Evolutionary conservation across 2,329 filamentous ascomycete species (phyloP).

Genomic region (Cordyceps cicadae): DNA sequence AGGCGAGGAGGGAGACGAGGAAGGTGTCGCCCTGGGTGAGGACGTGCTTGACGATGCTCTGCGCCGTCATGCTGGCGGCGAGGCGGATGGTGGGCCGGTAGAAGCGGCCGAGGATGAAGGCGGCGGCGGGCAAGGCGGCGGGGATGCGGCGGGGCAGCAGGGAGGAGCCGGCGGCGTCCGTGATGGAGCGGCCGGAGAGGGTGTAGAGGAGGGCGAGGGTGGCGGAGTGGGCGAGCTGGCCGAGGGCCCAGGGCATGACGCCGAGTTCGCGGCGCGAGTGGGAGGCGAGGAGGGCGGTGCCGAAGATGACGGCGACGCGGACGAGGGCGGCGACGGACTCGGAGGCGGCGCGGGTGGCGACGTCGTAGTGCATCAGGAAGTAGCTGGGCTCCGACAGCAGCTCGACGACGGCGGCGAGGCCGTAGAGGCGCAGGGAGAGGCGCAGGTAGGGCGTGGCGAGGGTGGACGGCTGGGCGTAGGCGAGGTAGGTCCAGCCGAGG

Average conservation of each 20-base stretch:
- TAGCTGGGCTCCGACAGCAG: conserved; percentile 83
- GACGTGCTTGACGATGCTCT: conserved; percentile 84
- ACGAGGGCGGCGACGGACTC: conserved; percentile 75
- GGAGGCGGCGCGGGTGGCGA: conserved; percentile 69
- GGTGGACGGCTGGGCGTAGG: conserved; percentile 37
- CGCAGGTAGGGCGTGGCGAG: conserved; percentile 56
- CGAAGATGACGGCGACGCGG: conserved; percentile 69
- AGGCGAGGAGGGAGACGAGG: conserved; percentile 70
- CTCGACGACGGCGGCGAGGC: conserved; percentile 56
- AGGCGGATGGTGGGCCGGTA: conserved; percentile 63
- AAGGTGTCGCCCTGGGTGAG: conserved; percentile 92
- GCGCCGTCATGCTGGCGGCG: conserved; percentile 73
- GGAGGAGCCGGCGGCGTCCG: conserved; percentile 56
- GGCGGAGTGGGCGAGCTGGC: conserved; percentile 69
- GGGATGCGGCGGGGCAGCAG: conserved; percentile 45
- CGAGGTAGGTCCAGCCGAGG: conserved; percentile 62
- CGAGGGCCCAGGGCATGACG: conserved; percentile 80
- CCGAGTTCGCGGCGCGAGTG: conserved; percentile 48
- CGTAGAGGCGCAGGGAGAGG: conserved; percentile 46
- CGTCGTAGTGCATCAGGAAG: conserved; percentile 72
- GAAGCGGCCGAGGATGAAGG: conserved; percentile 55
- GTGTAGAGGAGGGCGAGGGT: conserved; percentile 64
- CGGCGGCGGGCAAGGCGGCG: conserved; percentile 11
- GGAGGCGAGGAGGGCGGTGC: conserved; percentile 56
- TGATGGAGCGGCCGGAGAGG: conserved; percentile 49